Evolutionary conservation across 2,329 filamentous ascomycete genomes (phyloP), one percentile per base, ranked within the genome.

Genomic region (Curvularia lunata): DNA sequence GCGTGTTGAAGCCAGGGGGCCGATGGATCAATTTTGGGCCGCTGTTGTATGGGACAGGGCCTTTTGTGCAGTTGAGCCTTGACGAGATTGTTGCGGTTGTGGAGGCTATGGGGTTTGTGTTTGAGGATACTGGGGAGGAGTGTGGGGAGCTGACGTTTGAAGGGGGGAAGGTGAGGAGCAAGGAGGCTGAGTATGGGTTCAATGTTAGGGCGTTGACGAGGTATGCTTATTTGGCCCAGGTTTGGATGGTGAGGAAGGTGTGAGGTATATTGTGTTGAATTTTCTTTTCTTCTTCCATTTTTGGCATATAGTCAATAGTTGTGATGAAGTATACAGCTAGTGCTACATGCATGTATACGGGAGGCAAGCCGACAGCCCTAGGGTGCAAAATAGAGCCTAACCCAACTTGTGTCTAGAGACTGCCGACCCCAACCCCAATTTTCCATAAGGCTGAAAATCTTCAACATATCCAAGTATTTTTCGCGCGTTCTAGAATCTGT

Each of bases 1-100:
- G 68, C 0, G 63, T 84, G 0, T 75, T 87, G 2, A 78, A 74
- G 42, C 67, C 70, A 0, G 83, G 83, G 0, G 84, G 84, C 0
- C 68, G 76, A 34, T 86, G 84, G 84, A 71, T 86, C 23, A 87
- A 86, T 48, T 77, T 86, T 0, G 85, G 84, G 0, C 85, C 84
- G 0, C 62, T 86, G 8, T 69, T 86, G 0, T 86, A 86, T 42
- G 84, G 85, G 0, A 82, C 80, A 0, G 81, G 77, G 0, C 84
- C 84, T 0, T 84, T 81, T 61, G 78, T 86, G 32, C 84, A 87
- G 66, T 72, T 86, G 5, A 82, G 81, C 0, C 66, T 87, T 1
- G 81, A 85, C 30, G 85, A 86, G 64, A 79, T 86, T 2, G 38
- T 86, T 0, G 57, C 61, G 0, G 74, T 86, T 0, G 75, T 79